Percentiles rank a stretch among this genome's conserved stretches.
Conservation (phyloP, 305 asterid species). For the Fraxinus nigra region DNA sequence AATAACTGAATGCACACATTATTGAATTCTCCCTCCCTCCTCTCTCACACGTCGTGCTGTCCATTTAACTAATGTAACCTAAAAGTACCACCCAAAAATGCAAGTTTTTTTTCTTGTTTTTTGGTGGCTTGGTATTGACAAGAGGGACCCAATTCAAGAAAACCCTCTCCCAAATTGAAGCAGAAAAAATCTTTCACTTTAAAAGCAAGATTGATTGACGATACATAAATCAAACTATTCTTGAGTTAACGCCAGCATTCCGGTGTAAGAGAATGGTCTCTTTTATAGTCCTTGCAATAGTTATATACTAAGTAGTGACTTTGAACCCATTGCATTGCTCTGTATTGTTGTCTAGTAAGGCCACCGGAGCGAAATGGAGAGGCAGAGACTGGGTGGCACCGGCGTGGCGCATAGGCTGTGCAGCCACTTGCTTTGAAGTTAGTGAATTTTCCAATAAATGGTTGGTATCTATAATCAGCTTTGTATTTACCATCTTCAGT, state of each 20-base stretch:
- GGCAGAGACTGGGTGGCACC: conserved; percentile 71
- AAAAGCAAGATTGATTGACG: background rate
- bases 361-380: conserved; percentile 65
- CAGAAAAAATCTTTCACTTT: background rate
- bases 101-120: background rate
- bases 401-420: conserved; percentile 56
- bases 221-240: background rate
- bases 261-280: conserved; percentile 84
- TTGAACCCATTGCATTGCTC: conserved; percentile 79
- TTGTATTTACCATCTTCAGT: conserved; percentile 82
- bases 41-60: background rate
- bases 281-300: conserved; percentile 68
- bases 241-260: conserved; percentile 57
- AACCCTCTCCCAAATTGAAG: background rate
- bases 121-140: background rate
- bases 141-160: background rate
- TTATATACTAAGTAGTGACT: conserved; percentile 57
- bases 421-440: conserved; percentile 74
- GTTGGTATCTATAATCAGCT: conserved; percentile 74
- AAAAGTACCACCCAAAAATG: background rate
- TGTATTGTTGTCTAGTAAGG: conserved; percentile 48
- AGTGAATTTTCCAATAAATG: conserved; percentile 68
- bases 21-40: background rate
- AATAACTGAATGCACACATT: background rate
- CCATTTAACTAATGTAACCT: background rate